These are phyloP conservation scores for Coprinellus aureogranulatus DNA, from an alignment of 768 basidiomycete species.

Conservation along the genomic window DNA sequence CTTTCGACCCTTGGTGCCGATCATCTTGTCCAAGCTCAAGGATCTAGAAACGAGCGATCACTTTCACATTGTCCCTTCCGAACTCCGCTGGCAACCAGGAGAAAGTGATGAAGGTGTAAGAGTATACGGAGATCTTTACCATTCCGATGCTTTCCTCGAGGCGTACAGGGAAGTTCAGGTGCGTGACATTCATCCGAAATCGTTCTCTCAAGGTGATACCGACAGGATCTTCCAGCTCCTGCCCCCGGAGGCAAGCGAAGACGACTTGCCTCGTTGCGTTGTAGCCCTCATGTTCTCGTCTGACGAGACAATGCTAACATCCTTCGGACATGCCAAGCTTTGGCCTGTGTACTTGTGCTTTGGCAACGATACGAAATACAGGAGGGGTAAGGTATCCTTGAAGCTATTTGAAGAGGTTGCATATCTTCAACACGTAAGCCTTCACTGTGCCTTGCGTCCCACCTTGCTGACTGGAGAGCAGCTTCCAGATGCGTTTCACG, in stretches of 20 bases:
- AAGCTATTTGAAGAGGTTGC: not conserved
- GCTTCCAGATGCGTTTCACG: conserved; percentile 16
- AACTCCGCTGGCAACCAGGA: conserved; percentile 10
- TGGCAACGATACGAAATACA: not conserved
- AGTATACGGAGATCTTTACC: conserved; percentile 17
- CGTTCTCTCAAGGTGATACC: no score
- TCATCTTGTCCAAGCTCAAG: not conserved
- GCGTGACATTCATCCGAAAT: not conserved
- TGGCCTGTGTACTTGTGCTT: not conserved
- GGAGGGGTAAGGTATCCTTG: not conserved
- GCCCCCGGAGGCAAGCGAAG: not conserved
- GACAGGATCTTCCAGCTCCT: not conserved
- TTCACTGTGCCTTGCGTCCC: not conserved
- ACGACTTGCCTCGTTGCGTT: conserved; percentile 14
- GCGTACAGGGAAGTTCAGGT: conserved; percentile 10
- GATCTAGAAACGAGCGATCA: not conserved
- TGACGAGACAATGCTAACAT: not conserved
- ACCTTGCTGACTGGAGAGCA: no score
- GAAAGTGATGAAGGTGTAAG: conserved; percentile 9
- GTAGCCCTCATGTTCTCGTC: conserved; percentile 9
- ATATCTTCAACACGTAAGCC: not conserved
- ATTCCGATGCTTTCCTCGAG: conserved; percentile 15
- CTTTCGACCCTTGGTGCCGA: not conserved
- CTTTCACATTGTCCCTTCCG: conserved; percentile 16
- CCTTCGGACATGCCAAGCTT: conserved; percentile 2